These are phyloP conservation scores for Termitomyces sp. DNA, from an alignment of 768 basidiomycete species.

Conservation along the genomic window DNA sequence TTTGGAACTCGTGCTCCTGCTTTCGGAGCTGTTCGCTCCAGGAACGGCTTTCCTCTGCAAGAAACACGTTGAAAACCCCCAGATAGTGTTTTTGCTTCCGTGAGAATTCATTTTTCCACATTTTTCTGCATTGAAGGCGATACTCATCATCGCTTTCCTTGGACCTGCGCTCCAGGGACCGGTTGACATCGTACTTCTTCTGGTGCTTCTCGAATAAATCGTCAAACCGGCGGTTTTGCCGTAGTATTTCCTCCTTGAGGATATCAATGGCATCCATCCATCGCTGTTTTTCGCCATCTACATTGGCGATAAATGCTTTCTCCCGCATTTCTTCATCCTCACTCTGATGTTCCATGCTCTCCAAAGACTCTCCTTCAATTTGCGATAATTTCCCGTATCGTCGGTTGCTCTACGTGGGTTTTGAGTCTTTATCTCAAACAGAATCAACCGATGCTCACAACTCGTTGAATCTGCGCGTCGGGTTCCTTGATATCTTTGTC, in stretches of 20 bases:
- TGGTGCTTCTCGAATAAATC: not conserved
- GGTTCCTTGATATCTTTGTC: not conserved
- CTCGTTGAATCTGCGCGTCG: not conserved
- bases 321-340: not conserved
- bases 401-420: not conserved
- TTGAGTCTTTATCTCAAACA: not conserved
- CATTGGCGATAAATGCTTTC: not conserved
- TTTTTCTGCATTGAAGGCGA: no score
- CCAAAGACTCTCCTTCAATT: no score
- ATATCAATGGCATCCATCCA: not conserved
- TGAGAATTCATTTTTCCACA: not conserved
- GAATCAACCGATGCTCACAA: not conserved
- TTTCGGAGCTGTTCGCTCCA: not conserved
- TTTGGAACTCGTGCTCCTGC: not conserved
- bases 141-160: not conserved
- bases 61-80: not conserved
- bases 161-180: not conserved
- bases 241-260: not conserved
- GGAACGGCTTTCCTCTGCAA: no score
- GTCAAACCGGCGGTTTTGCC: not conserved
- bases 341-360: not conserved
- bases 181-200: no score
- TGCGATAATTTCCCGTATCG: not conserved
- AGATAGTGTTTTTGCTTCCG: not conserved
- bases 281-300: not conserved